Conservation (phyloP, 768 basidiomycete species). For the Pisolithus marmoratus region DNA sequence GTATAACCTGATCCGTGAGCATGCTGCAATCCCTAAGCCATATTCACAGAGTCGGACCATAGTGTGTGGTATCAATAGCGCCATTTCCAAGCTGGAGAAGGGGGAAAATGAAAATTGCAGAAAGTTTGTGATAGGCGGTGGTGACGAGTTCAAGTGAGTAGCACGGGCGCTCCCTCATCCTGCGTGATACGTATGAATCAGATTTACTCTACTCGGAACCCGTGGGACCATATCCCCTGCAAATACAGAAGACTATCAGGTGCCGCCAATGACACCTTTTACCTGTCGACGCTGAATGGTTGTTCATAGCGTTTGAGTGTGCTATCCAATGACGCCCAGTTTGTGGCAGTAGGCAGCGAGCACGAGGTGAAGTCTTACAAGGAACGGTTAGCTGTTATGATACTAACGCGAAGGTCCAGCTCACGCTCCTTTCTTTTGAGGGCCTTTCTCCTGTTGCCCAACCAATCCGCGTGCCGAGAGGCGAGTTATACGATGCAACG, state of each 20-base stretch:
- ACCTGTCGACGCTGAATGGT: slow-evolving; percentile 4
- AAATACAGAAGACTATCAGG: slow-evolving; percentile 81
- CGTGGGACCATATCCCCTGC: slow-evolving; percentile 55
- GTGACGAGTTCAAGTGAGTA: slow-evolving; percentile 50
- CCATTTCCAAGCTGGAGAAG: slow-evolving; percentile 50
- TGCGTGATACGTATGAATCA: slow-evolving; percentile 10
- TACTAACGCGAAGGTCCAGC: slow-evolving; percentile 29
- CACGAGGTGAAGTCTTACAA: slow-evolving; percentile 49
- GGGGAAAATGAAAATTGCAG: slow-evolving; percentile 86
- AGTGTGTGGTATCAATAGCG: slow-evolving; percentile 85
- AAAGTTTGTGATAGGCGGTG: slow-evolving; percentile 44
- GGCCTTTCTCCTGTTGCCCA: slow-evolving; percentile 44
- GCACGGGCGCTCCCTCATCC: neutral
- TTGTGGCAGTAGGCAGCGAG: slow-evolving; percentile 69
- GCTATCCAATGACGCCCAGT: slow-evolving; percentile 61
- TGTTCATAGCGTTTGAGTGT: slow-evolving; percentile 77
- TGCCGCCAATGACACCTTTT: slow-evolving; percentile 27
- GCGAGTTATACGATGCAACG: slow-evolving; percentile 83
- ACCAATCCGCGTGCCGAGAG: slow-evolving; percentile 49
- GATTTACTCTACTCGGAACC: slow-evolving; percentile 31
- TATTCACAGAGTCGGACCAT: slow-evolving; percentile 42
- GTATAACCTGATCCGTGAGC: slow-evolving; percentile 32
- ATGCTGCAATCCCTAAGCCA: neutral
- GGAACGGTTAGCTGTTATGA: slow-evolving; percentile 4
- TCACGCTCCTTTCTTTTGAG: slow-evolving; percentile 64